A percentile compares a stretch with the other conserved stretches of the same genome.
Conservation (phyloP, 2,329 filamentous ascomycete species). For the Colletotrichum filicis region DNA sequence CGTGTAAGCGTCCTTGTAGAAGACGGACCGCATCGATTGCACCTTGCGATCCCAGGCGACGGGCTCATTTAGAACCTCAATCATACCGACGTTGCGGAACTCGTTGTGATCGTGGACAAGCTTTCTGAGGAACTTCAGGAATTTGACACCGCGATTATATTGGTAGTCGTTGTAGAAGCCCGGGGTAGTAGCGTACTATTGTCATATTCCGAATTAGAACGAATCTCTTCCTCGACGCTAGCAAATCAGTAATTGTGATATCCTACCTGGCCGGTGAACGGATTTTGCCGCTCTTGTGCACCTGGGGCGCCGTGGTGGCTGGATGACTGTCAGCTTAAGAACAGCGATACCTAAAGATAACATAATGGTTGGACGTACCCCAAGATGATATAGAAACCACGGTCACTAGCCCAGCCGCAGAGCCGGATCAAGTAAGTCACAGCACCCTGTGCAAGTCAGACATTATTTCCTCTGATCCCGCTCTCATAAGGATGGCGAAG, state of each 20-base stretch:
- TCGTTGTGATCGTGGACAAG: conserved; percentile 59
- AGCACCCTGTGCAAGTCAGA: conserved; percentile 46
- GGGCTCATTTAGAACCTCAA: conserved; percentile 70
- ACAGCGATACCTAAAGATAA: too few species aligned
- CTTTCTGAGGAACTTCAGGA: conserved; percentile 66
- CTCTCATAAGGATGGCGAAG: background rate
- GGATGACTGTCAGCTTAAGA: background rate
- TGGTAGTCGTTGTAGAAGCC: conserved; percentile 68
- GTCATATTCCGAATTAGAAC: too few species aligned
- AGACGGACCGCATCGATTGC: conserved; percentile 49
- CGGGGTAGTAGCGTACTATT: conserved; percentile 40
- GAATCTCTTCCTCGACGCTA: too few species aligned
- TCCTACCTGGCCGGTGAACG: conserved; percentile 57
- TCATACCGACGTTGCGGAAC: conserved; percentile 67
- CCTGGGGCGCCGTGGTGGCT: conserved; percentile 61
- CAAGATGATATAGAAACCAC: conserved; percentile 63
- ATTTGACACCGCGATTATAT: conserved; percentile 64
- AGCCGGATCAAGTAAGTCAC: conserved; percentile 57
- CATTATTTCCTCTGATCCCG: too few species aligned
- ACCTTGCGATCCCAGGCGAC: conserved; percentile 47
- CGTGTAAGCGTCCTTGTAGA: conserved; percentile 57
- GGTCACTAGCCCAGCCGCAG: conserved; percentile 58
- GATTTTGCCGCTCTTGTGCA: conserved; percentile 56
- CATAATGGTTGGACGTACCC: conserved; percentile 42
- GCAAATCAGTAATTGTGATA: too few species aligned